Evolutionary conservation across 129 eudicot species (phyloP), one percentile per base, ranked within the genome.

Genomic region (Heracleum sosnowskyi): DNA sequence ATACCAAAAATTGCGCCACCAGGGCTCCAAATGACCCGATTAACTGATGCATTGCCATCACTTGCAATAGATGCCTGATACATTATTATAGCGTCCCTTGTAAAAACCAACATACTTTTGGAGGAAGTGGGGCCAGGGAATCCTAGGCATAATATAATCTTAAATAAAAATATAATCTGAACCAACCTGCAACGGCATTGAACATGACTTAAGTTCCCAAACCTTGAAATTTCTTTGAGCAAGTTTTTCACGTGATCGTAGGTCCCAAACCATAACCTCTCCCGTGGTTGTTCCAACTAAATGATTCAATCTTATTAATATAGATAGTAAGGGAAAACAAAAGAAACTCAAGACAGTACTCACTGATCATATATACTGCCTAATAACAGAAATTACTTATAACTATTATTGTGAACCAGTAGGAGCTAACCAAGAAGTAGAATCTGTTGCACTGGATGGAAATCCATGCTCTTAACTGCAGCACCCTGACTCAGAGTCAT

Each of bases 21-120:
- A 71, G 92, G 90, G 76, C 89, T 92, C 98, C 98, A 92, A 35
- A 85, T 81, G 33, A 92, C 93, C 81, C 96, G 92, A 72, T 88
- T 92, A 62, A 90, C 74, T 66, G 93, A 84, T 77, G 98, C 90
- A 79, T 87, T 45, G 77, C 86, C 82, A 39, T 92, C 96, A 74
- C 77, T 88, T 74, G 86, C 78, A 79, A 92, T 69, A 83, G 93
- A 79, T 72, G 96, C 82, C 96, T 91, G 77, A 39, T 55, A 75
- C 79, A 85, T 62, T 41, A 29, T 35, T 37, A 40, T 57, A 55
- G 28, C 10, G 45, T 45, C 79, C 16, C 41, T 26, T 73, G 41
- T 64, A 46, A 76, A 22, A 45, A 44, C 39, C n/a, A 74, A 44
- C 72, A 4, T 44, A 42, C 60, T 44, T 74, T 73, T 31, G 28